Base-by-base conservation (phyloP, 352 stramenopile species). In the Globisporangium acanthophoron region DNA sequence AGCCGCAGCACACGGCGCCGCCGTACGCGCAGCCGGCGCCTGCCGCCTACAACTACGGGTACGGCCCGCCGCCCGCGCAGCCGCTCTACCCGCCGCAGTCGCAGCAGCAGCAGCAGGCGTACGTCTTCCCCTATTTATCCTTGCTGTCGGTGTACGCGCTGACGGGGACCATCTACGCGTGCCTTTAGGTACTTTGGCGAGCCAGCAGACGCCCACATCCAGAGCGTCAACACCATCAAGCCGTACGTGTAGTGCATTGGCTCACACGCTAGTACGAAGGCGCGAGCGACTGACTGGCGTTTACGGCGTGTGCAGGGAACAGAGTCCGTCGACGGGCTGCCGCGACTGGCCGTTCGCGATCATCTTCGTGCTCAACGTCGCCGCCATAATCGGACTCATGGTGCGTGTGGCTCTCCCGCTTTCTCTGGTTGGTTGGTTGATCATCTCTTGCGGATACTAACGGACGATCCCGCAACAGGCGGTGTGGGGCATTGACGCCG, bases 271-370 rank as follows among this genome's bases (percentile, higher is more conserved):
- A 37, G 5, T 37, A 37, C 33, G 9, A 37, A 11, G 33, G 33
- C 9, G 33, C 33, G 0, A 37, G 33, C 3, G 33, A 37, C 33
- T 37, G 33, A 37, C 33, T 37, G 33, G 33, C 9, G 33, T 6
- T 37, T 37, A 6, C 59, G 33, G 33, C 9, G 33, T 6, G 5
- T 37, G 5, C 57, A 87, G 74, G n/a, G 68, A 77, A 39, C 48
- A 64, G 16, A 68, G 58, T 18, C 44, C 62, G 20, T 41, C 66
- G 43, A 70, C 53, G 54, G 73, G 64, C 21, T 95, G 72, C 56
- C 83, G 87, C 52, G 85, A 95, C 60, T 80, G 71, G 75, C 85
- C 85, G 18, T 95, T 93, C 56, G 85, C 78, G 4, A 48, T 95
- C 33, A 44, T 93, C 16, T 95, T 95, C 55, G 44, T 92, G 37